Evolutionary conservation across 2,329 filamentous ascomycete species (phyloP), one percentile per base, ranked within the genome.

Genomic region (Aspergillus pseudoterreus): DNA sequence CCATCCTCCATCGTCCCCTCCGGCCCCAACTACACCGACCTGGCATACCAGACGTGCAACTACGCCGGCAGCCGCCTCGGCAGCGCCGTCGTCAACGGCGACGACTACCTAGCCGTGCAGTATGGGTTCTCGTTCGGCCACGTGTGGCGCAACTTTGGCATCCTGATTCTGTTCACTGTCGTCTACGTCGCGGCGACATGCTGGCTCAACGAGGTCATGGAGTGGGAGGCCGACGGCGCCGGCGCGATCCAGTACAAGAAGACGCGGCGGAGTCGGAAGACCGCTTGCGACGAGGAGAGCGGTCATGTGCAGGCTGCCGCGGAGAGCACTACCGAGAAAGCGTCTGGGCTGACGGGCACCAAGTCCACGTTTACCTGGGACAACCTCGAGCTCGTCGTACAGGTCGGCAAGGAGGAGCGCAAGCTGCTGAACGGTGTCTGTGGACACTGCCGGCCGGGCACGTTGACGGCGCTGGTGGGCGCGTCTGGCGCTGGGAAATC

Each of bases 401-500:
- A 83, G 0, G 82, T 84, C 53, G 74, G 81, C 17, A 82, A 81
- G 36, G 75, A 75, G 41, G 67, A 80, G 48, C 77, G 79, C 17
- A 76, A 79, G 59, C 72, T 87, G 1, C 71, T 88, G 43, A 82
- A 87, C 63, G 77, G 83, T 2, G 82, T 91, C 45, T 82, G 77
- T 52, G 88, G 88, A 0, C 91, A 88, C 58, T 87, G 83, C 6
- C 88, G 88, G 62, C 88, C 88, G 0, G 88, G 88, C 5, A 74
- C 85, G 27, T 81, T 92, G 76, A 82, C 88, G n/a, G 88, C 88
- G 0, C 75, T 92, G 0, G 86, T 92, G 71, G 88, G 89, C 30
- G 85, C 86, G 1, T 88, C 82, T 6, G 87, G 86, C 19, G 88
- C 88, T 6, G 88, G 88, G 8, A 92, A 92, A 69, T 69, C 65